These are phyloP conservation scores for Begonia fuchsioides DNA, from an alignment of 306 rosid species.

Conservation along the genomic window DNA sequence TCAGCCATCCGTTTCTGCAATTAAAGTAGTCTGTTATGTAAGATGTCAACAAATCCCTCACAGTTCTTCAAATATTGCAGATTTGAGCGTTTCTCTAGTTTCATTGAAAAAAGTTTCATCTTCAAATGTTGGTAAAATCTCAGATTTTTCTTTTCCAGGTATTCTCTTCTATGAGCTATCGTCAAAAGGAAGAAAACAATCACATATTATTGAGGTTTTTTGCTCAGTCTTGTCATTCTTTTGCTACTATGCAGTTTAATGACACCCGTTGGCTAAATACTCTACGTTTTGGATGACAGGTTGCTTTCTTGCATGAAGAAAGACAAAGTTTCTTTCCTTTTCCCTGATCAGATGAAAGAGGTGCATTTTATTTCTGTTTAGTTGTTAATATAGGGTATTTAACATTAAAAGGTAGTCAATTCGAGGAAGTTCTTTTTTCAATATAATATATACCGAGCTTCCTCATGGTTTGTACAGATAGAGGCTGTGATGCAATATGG, in stretches of 20 bases:
- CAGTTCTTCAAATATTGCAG: too few relatives aligned
- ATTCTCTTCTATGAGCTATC: constrained; percentile 37
- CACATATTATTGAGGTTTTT: constrained; percentile 41
- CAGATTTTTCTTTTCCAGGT: constrained; percentile 22
- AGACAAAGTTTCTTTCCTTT: constrained; percentile 24
- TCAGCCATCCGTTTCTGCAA: constrained; percentile 28
- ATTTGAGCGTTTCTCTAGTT: too few relatives aligned
- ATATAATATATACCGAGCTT: constrained; percentile 15
- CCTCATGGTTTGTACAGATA: constrained; percentile 33
- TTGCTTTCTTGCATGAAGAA: constrained; percentile 47
- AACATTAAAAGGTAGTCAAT: not conserved
- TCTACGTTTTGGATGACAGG: constrained; percentile 25
- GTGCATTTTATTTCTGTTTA: constrained; percentile 17
- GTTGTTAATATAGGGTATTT: too few relatives aligned
- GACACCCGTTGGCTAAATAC: not conserved
- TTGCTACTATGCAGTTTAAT: constrained; percentile 4
- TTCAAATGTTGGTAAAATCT: too few relatives aligned
- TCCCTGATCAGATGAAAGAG: constrained; percentile 50
- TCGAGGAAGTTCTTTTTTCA: constrained; percentile 13
- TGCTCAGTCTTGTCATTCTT: not conserved
- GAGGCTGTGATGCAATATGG: constrained; percentile 33
- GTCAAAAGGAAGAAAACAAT: constrained; percentile 33
- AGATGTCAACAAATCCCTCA: constrained; percentile 13
- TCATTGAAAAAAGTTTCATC: too few relatives aligned
- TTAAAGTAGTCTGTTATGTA: constrained; percentile 48